Evolutionary conservation across 1,284 basidiomycete genomes (phyloP).

Genomic region (Papiliotrema flavescens): DNA sequence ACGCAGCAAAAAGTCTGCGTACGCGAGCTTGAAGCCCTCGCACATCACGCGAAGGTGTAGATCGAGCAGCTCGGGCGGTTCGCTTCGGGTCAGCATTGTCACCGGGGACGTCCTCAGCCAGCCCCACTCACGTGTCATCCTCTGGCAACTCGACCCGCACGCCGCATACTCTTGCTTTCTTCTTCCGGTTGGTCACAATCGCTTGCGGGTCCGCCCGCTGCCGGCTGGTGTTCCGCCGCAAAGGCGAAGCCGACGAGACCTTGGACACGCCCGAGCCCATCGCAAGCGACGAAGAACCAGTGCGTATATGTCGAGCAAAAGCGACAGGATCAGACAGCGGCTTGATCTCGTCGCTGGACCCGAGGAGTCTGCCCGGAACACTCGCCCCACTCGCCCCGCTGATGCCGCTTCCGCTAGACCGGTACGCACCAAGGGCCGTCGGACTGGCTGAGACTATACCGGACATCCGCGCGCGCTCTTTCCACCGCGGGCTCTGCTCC

Average conservation of each 20-base stretch:
- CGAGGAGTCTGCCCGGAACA: background rate
- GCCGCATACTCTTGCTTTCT: background rate
- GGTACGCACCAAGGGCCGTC: conserved; percentile 1
- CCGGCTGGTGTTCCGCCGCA: background rate
- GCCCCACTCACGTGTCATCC: conserved; percentile 24
- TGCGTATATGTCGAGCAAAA: background rate
- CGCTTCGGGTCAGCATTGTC: conserved; percentile 10
- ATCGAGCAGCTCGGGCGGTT: conserved; percentile 28
- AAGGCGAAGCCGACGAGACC: background rate
- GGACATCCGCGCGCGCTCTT: conserved; percentile 4
- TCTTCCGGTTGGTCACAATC: conserved; percentile 7
- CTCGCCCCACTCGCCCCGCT: conserved; percentile 1
- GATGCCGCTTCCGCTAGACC: background rate
- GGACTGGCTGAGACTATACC: conserved; percentile 8
- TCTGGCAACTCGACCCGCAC: conserved; percentile 23
- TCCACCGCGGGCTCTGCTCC: background rate
- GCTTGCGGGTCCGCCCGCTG: background rate
- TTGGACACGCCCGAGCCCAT: background rate
- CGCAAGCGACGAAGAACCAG: background rate
- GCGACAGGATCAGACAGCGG: background rate
- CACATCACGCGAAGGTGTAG: conserved; percentile 22
- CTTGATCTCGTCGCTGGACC: background rate
- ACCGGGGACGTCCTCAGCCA: background rate
- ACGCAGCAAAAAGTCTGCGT: conserved; percentile 68
- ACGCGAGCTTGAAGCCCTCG: conserved; percentile 52